Conservation (phyloP, 2,329 filamentous ascomycete species). For the Claviceps quebecensis region DNA sequence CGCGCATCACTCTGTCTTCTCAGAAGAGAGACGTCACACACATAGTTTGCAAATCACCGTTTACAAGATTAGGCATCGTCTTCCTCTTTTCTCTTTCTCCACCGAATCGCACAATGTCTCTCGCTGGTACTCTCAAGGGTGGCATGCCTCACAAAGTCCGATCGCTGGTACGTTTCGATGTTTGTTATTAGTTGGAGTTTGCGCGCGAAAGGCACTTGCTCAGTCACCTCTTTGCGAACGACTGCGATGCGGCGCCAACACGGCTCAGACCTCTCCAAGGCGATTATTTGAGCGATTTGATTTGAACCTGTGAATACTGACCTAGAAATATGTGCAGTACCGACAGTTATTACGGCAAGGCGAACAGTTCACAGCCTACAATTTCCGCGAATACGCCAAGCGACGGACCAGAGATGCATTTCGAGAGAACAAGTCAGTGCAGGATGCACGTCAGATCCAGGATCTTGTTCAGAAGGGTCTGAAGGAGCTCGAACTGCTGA, state of each 20-base stretch:
- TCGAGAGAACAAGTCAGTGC: slow-evolving; percentile 59
- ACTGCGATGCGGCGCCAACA: neutral
- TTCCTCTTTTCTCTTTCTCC: neutral
- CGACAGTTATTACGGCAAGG: slow-evolving; percentile 81
- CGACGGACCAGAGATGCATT: slow-evolving; percentile 86
- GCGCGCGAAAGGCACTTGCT: neutral
- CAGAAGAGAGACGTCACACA: neutral
- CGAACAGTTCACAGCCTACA: slow-evolving; percentile 81
- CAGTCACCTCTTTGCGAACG: neutral
- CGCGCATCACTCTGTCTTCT: neutral
- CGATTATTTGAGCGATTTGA: too few relatives aligned
- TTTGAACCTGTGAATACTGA: neutral
- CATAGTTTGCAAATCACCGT: neutral
- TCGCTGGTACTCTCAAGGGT: slow-evolving; percentile 29
- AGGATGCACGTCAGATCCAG: slow-evolving; percentile 65
- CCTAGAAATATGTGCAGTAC: slow-evolving; percentile 44
- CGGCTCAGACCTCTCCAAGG: neutral
- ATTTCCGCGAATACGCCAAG: slow-evolving; percentile 93
- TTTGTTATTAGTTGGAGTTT: too few relatives aligned
- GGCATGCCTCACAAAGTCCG: slow-evolving; percentile 43
- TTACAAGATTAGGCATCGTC: neutral
- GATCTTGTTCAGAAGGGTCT: slow-evolving; percentile 80
- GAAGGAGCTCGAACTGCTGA: slow-evolving; percentile 75
- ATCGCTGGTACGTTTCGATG: slow-evolving; percentile 33
- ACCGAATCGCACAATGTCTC: slow-evolving; percentile 19